Evolutionary conservation across 73 alveolate genomes (phyloP).

Genomic region (Blepharisma stoltei): DNA sequence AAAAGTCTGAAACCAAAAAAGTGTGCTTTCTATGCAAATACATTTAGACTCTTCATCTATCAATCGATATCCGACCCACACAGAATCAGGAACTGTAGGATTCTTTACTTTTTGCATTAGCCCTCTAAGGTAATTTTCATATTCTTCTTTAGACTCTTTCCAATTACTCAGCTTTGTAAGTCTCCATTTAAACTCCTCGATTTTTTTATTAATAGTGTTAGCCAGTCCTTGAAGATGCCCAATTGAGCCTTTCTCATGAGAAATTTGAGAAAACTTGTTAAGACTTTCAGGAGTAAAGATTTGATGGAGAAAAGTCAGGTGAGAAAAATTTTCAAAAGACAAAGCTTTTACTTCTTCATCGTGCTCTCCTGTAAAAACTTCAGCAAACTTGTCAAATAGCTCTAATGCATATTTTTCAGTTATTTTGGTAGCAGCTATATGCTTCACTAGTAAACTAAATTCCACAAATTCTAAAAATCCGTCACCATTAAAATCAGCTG

Average conservation of each 20-base stretch:
- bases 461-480: constrained; percentile 6
- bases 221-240: constrained; percentile 8
- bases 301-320: background rate
- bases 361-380: constrained; percentile 1
- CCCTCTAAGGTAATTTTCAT: background rate
- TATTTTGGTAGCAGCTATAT: background rate
- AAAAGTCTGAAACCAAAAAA: too few relatives aligned
- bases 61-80: constrained; percentile 2
- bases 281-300: constrained; percentile 3
- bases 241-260: background rate
- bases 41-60: constrained; percentile 1
- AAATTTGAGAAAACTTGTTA: background rate
- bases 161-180: background rate
- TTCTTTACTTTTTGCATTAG: background rate
- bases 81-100: constrained; percentile 13
- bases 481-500: constrained; percentile 13
- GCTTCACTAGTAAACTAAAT: background rate
- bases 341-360: constrained; percentile 16
- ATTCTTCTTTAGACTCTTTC: constrained; percentile 8
- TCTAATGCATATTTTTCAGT: background rate
- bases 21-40: constrained; percentile 10
- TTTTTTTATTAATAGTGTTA: background rate
- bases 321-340: constrained; percentile 12
- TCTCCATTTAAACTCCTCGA: background rate
- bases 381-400: constrained; percentile 17